Conservation (phyloP, 23 red algal genomes). For the Gracilaria vermiculophylla region DNA sequence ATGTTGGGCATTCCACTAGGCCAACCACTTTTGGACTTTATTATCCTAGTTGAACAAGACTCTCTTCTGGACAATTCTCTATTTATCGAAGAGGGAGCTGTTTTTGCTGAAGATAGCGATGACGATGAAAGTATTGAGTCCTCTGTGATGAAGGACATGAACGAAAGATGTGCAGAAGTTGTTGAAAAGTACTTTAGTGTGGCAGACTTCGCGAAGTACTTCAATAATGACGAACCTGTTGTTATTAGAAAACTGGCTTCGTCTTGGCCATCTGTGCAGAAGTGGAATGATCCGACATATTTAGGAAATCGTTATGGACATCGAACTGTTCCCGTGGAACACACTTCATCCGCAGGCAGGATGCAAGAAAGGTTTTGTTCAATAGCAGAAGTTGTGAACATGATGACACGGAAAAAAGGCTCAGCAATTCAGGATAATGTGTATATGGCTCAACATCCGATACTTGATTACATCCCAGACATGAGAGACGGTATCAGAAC, state of each 20-base stretch:
- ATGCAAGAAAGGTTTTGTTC: slow-evolving; percentile 36
- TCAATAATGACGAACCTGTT: slow-evolving; percentile 37
- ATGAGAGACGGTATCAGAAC: slow-evolving; percentile 41
- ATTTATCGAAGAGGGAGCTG: not conserved
- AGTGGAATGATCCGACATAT: slow-evolving; percentile 40
- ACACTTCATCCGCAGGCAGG: not conserved
- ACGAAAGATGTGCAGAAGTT: slow-evolving; percentile 1
- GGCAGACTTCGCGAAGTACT: not conserved
- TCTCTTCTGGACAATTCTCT: not conserved
- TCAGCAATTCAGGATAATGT: not conserved
- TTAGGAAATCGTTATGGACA: slow-evolving; percentile 35
- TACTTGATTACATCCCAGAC: slow-evolving; percentile 59
- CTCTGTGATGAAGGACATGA: not conserved
- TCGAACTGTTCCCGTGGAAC: slow-evolving; percentile 69
- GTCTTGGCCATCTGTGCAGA: slow-evolving; percentile 23
- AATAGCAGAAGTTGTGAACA: slow-evolving; percentile 31
- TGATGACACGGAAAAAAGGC: slow-evolving; percentile 7
- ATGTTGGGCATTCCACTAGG: slow-evolving; percentile 28
- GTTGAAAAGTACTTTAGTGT: not conserved
- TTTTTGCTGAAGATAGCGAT: not conserved
- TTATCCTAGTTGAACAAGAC: not conserved
- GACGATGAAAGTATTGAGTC: too few species aligned
- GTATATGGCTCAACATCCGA: slow-evolving; percentile 79
- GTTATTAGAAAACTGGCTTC: slow-evolving; percentile 32
- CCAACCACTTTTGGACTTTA: slow-evolving; percentile 3